Evolutionary conservation across 257 asterid genomes (phyloP), one percentile per base, ranked within the genome.

Genomic region (Fraxinus anomala): DNA sequence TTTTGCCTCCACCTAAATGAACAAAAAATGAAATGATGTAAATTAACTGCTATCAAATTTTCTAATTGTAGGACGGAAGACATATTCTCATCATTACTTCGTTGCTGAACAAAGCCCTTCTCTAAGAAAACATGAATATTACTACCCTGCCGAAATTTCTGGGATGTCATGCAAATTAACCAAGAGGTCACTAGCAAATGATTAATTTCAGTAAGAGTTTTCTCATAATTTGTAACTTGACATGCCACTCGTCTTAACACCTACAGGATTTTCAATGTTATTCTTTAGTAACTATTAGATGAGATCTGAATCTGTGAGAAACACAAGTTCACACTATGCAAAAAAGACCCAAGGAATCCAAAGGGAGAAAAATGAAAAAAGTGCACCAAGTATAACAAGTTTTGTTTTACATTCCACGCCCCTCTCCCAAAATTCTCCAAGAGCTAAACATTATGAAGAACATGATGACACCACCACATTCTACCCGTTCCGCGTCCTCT

Each of bases 1-100:
- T 85, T 92, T 92, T 75, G 97, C 96, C 81, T 94, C 98, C 82
- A 94, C 98, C 98, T 94, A 86, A 81, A 66, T 68, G 80, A 49
- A 81, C 31, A 47, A 42, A 74, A 65, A 77, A 28, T 66, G 16
- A 2, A 56, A 73, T 21, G 19, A 49, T 40, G 61, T 31, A 77
- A 30, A 26, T 68, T 34, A 19, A 37, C 12, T 34, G 30, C 66
- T 28, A 30, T 9, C 54, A 13, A 24, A n/a, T 8, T 81, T 36
- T 7, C 16, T 73, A 26, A 40, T 16, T n/a, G 61, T 17, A 14
- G 24, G 39, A n/a, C n/a, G 75, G 47, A 82, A 51, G 66, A 77
- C n/a, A 31, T 12, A 24, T 72, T 47, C 76, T 61, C 39, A 37
- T n/a, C 26, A 70, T 69, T 69, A 77, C 31, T 34, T 56, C 34